Evolutionary conservation across 176 grass and related monocot genomes (phyloP).

Genomic region (Ananas comosus): DNA sequence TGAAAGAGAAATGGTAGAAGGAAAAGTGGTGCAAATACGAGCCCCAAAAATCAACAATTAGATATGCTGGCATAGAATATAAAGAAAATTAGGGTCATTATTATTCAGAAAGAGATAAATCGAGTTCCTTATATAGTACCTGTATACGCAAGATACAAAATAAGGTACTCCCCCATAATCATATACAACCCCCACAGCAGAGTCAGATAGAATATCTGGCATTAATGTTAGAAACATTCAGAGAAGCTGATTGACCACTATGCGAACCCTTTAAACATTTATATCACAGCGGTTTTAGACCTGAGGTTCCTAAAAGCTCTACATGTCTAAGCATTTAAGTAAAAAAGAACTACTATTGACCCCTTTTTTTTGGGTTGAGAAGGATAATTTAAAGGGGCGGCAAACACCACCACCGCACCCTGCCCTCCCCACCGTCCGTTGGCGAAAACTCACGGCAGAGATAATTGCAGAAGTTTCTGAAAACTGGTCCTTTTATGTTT

Average conservation of each 20-base stretch:
- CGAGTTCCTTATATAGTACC: neutral
- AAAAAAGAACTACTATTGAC: neutral
- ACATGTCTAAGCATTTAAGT: neutral
- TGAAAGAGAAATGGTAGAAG: too few species aligned
- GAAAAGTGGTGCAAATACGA: too few species aligned
- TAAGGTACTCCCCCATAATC: neutral
- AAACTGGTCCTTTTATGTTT: neutral
- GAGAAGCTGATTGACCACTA: neutral
- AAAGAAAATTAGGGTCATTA: neutral
- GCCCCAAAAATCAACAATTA: too few species aligned
- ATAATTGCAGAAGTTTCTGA: neutral
- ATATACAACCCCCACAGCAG: conserved; percentile 1
- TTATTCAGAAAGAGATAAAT: conserved; percentile 5
- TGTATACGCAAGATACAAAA: conserved; percentile 16
- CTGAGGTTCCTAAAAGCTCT: neutral
- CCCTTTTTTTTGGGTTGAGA: neutral
- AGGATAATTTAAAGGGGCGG: conserved; percentile 2
- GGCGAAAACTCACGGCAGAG: neutral
- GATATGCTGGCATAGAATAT: neutral
- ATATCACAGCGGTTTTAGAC: neutral
- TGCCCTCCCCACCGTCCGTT: neutral
- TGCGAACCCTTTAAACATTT: neutral
- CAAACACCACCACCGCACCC: neutral
- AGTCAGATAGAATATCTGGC: neutral
- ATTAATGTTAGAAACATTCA: neutral